These are phyloP conservation scores for Onygenales sp. DNA, from an alignment of 2,329 filamentous ascomycete species.

Conservation along the genomic window DNA sequence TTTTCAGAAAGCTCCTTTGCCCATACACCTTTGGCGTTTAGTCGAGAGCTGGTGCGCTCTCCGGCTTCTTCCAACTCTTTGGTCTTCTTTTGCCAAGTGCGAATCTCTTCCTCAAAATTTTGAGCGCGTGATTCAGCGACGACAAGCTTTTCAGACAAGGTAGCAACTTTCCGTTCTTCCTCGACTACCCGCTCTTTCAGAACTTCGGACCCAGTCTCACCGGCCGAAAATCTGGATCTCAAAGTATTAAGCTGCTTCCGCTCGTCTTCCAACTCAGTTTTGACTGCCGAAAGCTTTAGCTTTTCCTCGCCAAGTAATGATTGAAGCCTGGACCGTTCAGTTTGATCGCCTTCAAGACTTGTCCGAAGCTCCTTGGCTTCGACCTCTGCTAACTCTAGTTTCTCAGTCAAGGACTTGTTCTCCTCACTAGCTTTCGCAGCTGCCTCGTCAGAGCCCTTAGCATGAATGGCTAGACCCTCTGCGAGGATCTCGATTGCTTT, in stretches of 20 bases:
- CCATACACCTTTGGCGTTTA: constrained; percentile 60
- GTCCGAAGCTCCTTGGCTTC: constrained; percentile 49
- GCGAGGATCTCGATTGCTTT: constrained; percentile 51
- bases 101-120: constrained; percentile 66
- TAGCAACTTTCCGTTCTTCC: constrained; percentile 61
- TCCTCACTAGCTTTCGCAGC: constrained; percentile 53
- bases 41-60: constrained; percentile 39
- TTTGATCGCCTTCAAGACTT: constrained; percentile 44
- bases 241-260: constrained; percentile 60
- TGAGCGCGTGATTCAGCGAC: constrained; percentile 67
- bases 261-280: constrained; percentile 52
- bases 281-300: constrained; percentile 37
- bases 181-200: constrained; percentile 65
- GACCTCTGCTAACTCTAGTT: constrained; percentile 45
- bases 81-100: constrained; percentile 54
- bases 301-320: constrained; percentile 44
- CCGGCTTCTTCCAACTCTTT: constrained; percentile 22
- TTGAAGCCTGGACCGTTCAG: constrained; percentile 41
- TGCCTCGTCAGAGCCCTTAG: constrained; percentile 52
- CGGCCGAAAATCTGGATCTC: constrained; percentile 64
- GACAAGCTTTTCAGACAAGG: constrained; percentile 60
- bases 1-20: constrained; percentile 77
- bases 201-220: constrained; percentile 72
- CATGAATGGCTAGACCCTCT: constrained; percentile 50
- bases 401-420: constrained; percentile 49